Conservation (phyloP, 176 grass and related monocot genomes). For the Oryza rufipogon region DNA sequence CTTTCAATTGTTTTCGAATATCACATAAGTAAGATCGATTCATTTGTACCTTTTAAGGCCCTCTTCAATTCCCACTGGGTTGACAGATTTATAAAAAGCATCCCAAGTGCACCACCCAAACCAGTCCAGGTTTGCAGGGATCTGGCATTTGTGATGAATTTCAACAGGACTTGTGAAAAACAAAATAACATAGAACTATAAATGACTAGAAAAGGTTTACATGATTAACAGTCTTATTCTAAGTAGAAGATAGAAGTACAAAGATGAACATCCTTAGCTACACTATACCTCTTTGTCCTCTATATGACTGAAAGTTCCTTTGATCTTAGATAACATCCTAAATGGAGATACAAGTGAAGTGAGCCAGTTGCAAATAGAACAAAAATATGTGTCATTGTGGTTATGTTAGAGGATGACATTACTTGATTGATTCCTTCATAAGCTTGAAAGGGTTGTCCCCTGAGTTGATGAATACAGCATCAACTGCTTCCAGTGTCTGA, state of each 20-base stretch:
- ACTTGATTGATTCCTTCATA: slow-evolving; percentile 52
- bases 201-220: background rate
- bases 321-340: slow-evolving; percentile 51
- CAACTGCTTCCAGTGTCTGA: slow-evolving; percentile 34
- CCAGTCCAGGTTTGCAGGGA: slow-evolving; percentile 56
- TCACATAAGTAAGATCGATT: background rate
- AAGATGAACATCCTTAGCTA: slow-evolving; percentile 18
- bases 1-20: background rate
- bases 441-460: slow-evolving; percentile 52
- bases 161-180: background rate
- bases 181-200: background rate
- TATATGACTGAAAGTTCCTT: slow-evolving; percentile 60
- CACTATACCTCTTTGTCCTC: slow-evolving; percentile 61
- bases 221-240: slow-evolving; percentile 2
- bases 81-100: slow-evolving; percentile 73
- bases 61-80: slow-evolving; percentile 41
- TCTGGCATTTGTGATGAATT: slow-evolving; percentile 22
- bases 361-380: background rate
- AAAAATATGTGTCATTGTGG: background rate
- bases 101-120: slow-evolving; percentile 79
- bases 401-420: background rate
- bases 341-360: slow-evolving; percentile 1
- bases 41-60: slow-evolving; percentile 52
- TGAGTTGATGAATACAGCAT: slow-evolving; percentile 47
- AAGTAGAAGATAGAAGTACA: background rate